Percentiles rank a stretch among this genome's conserved stretches.
These are phyloP conservation scores for Brasenia schreberi DNA, from an alignment of 164 flowering plant genomes.

Conservation along the genomic window DNA sequence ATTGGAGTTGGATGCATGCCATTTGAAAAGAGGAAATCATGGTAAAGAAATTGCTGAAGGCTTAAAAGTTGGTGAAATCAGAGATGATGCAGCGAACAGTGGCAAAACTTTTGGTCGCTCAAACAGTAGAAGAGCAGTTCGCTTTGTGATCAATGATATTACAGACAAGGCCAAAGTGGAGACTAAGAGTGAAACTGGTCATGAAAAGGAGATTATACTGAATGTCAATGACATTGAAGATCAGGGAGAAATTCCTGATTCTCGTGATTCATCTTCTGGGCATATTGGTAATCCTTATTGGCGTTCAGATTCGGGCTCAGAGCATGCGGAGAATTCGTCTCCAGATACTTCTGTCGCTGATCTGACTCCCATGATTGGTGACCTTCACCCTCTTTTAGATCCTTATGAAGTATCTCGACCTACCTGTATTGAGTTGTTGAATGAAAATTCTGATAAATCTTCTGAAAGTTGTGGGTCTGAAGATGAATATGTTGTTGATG, in stretches of 20 bases:
- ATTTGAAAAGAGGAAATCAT: too few species aligned
- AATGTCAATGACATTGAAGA: not conserved
- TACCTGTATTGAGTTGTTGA: conserved; percentile 24
- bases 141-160: not conserved
- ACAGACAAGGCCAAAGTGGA: not conserved
- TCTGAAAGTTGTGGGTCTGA: conserved; percentile 17
- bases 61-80: too few species aligned
- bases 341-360: conserved; percentile 91
- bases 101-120: not conserved
- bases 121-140: not conserved
- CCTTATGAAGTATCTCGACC: conserved; percentile 27
- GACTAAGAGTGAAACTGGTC: not conserved
- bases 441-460: conserved; percentile 22
- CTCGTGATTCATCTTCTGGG: not conserved
- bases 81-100: not conserved
- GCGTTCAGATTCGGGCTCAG: conserved; percentile 45
- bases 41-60: too few species aligned
- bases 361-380: conserved; percentile 82
- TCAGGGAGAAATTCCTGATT: not conserved
- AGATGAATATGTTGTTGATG: conserved; percentile 30
- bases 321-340: conserved; percentile 70
- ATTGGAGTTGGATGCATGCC: too few species aligned
- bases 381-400: conserved; percentile 63
- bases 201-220: not conserved
- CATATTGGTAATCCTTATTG: conserved; percentile 12